These are phyloP conservation scores for Acanthamoeba comandoni DNA, from an alignment of 208 protist species.

Conservation along the genomic window DNA sequence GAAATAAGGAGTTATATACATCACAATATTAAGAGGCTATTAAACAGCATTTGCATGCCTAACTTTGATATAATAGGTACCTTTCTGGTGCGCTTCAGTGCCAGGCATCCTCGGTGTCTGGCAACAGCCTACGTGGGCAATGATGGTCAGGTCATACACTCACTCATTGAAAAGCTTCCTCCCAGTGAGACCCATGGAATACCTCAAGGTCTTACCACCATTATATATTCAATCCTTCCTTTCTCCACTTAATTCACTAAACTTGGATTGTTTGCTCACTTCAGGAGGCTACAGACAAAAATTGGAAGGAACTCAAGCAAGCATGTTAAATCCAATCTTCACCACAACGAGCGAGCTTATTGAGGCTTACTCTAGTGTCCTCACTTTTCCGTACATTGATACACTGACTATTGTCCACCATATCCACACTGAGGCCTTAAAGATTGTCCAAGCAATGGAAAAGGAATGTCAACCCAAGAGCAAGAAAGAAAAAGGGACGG, in stretches of 20 bases:
- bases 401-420: conserved; percentile 52
- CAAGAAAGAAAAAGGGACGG: conserved; percentile 47
- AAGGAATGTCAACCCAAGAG: conserved; percentile 6
- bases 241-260: background rate
- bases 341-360: conserved; percentile 51
- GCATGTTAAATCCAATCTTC: background rate
- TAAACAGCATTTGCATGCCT: background rate
- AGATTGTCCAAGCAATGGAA: conserved; percentile 19
- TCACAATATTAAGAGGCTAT: background rate
- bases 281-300: conserved; percentile 41
- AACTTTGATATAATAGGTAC: background rate
- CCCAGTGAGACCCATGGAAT: too few relatives aligned
- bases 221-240: background rate
- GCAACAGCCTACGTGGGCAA: conserved; percentile 64
- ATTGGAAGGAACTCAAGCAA: background rate
- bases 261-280: background rate
- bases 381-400: conserved; percentile 66
- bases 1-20: too few relatives aligned
- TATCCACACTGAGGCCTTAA: conserved; percentile 57
- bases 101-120: conserved; percentile 1
- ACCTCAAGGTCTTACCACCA: background rate
- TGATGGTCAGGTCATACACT: conserved; percentile 64
- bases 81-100: conserved; percentile 59
- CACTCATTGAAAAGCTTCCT: conserved; percentile 64
- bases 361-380: conserved; percentile 70